Conservation (phyloP, 306 rosid species). For the Ceratonia siliqua region DNA sequence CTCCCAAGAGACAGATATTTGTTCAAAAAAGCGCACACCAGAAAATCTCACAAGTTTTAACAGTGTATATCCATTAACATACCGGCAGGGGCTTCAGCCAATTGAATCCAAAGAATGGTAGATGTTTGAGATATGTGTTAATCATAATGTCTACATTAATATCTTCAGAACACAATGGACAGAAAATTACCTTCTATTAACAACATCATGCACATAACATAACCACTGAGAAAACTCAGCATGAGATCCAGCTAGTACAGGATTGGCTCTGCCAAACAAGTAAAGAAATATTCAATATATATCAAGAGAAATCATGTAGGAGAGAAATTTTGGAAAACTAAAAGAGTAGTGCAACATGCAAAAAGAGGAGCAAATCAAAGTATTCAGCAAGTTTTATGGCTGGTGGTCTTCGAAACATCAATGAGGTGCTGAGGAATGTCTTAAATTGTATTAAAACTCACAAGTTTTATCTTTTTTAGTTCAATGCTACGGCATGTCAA, state of each 20-base stretch:
- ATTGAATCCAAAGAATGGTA: background rate
- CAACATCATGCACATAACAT: slow-evolving; percentile 82
- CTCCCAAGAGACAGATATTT: background rate
- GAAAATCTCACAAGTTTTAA: background rate
- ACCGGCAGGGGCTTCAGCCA: background rate
- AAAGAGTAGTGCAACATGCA: background rate
- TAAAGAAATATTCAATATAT: background rate
- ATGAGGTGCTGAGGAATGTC: background rate
- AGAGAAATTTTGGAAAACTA: background rate
- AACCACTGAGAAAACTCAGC: slow-evolving; percentile 75
- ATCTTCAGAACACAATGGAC: background rate
- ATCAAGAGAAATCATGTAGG: background rate
- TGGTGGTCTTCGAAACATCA: background rate
- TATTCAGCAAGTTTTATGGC: background rate
- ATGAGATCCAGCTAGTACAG: slow-evolving; percentile 81
- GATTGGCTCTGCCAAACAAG: slow-evolving; percentile 69
- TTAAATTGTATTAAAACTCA: background rate
- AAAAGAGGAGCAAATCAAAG: background rate
- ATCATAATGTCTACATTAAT: background rate
- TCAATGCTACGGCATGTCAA: background rate
- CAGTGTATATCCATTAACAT: background rate
- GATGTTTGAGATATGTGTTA: background rate
- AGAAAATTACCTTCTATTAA: slow-evolving; percentile 45
- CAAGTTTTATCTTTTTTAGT: background rate
- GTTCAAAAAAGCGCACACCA: too few relatives aligned